A percentile compares a stretch with the other conserved stretches of the same genome.
Conservation (phyloP, 2,329 filamentous ascomycete genomes). For the Epichloe aotearoae region DNA sequence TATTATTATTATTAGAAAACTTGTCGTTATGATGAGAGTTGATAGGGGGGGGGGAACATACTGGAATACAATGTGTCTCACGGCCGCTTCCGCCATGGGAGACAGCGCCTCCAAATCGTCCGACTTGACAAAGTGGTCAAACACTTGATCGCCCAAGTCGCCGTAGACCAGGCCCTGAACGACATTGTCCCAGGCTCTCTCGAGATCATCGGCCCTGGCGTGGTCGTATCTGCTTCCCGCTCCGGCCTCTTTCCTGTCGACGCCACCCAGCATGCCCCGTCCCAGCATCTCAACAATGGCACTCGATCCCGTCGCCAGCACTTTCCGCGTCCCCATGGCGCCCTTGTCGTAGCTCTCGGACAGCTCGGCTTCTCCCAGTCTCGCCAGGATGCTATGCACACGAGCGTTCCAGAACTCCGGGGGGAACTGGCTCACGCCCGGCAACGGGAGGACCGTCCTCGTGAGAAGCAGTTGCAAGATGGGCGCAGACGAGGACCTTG, state of each 20-base stretch:
- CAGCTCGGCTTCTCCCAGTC: slow-evolving; percentile 53
- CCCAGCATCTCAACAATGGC: slow-evolving; percentile 57
- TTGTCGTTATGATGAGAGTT: too few relatives aligned
- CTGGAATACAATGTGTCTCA: slow-evolving; percentile 58
- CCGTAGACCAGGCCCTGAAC: slow-evolving; percentile 56
- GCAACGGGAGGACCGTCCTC: slow-evolving; percentile 50
- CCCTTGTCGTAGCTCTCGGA: slow-evolving; percentile 78
- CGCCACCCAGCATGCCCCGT: slow-evolving; percentile 50
- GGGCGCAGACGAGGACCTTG: slow-evolving; percentile 38
- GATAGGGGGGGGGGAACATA: slow-evolving; percentile 23
- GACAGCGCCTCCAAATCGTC: slow-evolving; percentile 52
- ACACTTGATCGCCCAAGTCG: slow-evolving; percentile 50
- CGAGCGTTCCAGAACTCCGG: slow-evolving; percentile 52
- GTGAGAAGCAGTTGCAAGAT: slow-evolving; percentile 56
- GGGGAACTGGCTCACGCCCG: slow-evolving; percentile 53
- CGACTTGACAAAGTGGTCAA: slow-evolving; percentile 45
- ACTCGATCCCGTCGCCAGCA: slow-evolving; percentile 57
- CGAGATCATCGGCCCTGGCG: slow-evolving; percentile 44
- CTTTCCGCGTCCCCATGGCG: slow-evolving; percentile 59
- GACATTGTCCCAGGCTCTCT: slow-evolving; percentile 52
- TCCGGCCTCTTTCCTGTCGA: slow-evolving; percentile 9
- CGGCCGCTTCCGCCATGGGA: slow-evolving; percentile 46
- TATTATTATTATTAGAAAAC: too few relatives aligned
- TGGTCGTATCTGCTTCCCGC: slow-evolving; percentile 37
- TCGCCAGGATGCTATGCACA: slow-evolving; percentile 44